Conservation (phyloP, 768 basidiomycete species). For the Tulasnella sp. region DNA sequence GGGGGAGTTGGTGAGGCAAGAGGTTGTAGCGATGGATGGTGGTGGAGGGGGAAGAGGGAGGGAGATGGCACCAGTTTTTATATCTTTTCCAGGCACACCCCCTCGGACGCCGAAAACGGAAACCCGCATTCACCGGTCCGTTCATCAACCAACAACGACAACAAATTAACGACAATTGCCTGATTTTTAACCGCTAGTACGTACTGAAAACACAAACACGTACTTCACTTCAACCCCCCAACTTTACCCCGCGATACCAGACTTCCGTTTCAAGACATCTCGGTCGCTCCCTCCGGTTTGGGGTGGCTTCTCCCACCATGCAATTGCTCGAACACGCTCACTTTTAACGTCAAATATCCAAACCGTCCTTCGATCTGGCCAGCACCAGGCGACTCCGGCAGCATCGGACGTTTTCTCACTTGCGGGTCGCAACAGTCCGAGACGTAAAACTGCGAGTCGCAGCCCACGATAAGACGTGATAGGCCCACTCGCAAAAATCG, state of each 20-base stretch:
- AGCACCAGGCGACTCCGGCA: background rate
- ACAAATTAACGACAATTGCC: background rate
- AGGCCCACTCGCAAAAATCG: too few relatives aligned
- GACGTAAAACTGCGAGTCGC: background rate
- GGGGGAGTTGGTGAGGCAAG: background rate
- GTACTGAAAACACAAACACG: background rate
- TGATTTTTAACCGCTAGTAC: background rate
- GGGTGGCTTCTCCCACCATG: background rate
- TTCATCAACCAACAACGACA: background rate
- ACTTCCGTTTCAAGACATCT: background rate
- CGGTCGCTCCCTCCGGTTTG: background rate
- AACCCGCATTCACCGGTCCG: background rate
- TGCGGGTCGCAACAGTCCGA: background rate
- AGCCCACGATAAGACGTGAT: background rate
- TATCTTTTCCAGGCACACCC: background rate
- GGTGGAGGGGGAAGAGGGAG: background rate
- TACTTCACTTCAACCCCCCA: background rate
- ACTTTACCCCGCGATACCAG: background rate
- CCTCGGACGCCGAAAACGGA: background rate
- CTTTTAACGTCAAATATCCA: background rate
- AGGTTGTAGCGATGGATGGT: background rate
- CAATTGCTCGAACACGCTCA: background rate
- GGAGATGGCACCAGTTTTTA: conserved; percentile 9
- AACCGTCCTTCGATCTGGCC: background rate
- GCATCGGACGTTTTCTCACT: background rate